phyloP scores from a whole-genome alignment of 306 rosid species.

The Benincasa hispida region DNA sequence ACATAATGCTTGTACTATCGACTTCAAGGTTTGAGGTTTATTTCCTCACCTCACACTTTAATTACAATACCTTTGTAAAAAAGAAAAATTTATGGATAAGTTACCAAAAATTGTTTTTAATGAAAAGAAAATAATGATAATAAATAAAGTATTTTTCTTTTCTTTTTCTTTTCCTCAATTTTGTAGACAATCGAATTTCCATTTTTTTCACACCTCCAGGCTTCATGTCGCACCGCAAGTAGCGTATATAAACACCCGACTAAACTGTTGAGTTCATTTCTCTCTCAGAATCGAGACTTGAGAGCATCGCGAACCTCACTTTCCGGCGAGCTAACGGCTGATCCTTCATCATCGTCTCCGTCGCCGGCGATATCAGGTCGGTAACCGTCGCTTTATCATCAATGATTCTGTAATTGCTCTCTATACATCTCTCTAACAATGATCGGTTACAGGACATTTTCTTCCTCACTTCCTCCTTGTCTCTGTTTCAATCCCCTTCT shows the following conservation, averaged over 20 bases:
- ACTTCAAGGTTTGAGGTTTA: too few species aligned
- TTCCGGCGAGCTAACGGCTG: neutral
- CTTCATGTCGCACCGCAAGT: neutral
- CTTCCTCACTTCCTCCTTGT: conserved; percentile 46
- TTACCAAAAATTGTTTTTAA: too few species aligned
- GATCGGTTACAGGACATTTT: conserved; percentile 50
- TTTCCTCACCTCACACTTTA: too few species aligned
- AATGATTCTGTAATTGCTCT: neutral
- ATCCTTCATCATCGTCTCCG: neutral
- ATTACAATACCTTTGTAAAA: too few species aligned
- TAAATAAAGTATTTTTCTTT: too few species aligned
- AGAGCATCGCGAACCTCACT: neutral
- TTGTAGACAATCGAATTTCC: neutral
- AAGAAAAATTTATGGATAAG: too few species aligned
- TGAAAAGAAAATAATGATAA: too few species aligned
- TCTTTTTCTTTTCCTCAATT: too few species aligned
- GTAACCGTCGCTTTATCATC: neutral
- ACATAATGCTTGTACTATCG: too few species aligned
- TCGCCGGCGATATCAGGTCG: neutral
- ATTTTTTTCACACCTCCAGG: neutral
- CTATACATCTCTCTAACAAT: conserved; percentile 16
- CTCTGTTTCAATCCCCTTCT: conserved; percentile 18
- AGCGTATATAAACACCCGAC: neutral
- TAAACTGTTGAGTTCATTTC: neutral
- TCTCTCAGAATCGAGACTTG: neutral